Base-by-base conservation (phyloP, 495 filamentous ascomycete species). In the Geopyxis carbonaria region DNA sequence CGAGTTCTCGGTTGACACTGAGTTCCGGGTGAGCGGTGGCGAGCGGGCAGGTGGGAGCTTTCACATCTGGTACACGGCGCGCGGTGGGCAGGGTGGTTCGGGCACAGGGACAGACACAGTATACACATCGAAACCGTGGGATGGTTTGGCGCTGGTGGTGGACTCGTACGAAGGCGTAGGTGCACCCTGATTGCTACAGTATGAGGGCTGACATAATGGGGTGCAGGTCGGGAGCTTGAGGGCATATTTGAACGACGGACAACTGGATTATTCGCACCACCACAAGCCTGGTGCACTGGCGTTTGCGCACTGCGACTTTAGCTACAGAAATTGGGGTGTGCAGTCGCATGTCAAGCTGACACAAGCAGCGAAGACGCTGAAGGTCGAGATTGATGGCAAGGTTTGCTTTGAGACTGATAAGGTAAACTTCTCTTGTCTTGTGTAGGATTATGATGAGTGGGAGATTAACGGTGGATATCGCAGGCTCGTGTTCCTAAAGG, bases 211-310 rank as follows among this genome's bases (percentile, higher is more conserved):
- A 27, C 31, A 23, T 45, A 77, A n/a, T n/a, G n/a, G n/a, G n/a
- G 73, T 76, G n/a, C n/a, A n/a, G n/a, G n/a, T 72, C 35, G 80
- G 89, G 42, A 82, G 76, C 52, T 63, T 97, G 37, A 66, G 89
- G 42, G 89, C 80, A 15, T 95, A 95, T 64, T 61, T 97, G 54
- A 97, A 95, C 59, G 89, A 95, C 58, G 89, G 87, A 39, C 72
- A 62, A 18, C 73, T 64, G 43, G 79, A 89, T 55, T 93, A 80
- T 67, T 80, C 74, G 51, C 66, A 66, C 34, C 79, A 87, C 53
- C 69, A 73, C 43, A 76, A 69, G 48, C 74, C 92, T 3, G 85
- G 93, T 59, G 75, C 66, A 45, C 66, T 94, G 31, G 80, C 91
- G 22, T 97, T 97, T 55, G 89, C 84, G 18, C 81, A 93, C 60